Evolutionary conservation across 2,329 filamentous ascomycete genomes (phyloP).

Genomic region (Paecilomyces formosus): DNA sequence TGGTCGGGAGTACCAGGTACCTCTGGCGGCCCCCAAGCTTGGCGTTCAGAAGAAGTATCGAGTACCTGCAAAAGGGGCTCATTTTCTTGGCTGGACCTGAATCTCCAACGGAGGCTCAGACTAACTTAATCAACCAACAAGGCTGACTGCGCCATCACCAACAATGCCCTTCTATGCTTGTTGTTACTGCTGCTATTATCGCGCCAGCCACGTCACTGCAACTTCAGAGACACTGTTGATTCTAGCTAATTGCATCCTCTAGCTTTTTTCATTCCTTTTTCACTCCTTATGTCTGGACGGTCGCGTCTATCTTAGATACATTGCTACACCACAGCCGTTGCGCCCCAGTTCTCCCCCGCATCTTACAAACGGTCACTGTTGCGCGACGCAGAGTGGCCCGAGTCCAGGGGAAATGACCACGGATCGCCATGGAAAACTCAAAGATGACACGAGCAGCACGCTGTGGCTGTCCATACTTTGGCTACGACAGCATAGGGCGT

Average conservation of each 20-base stretch:
- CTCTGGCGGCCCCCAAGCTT: not conserved
- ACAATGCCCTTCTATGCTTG: not conserved
- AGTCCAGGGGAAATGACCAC: not conserved
- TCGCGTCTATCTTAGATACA: not conserved
- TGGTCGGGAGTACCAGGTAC: not conserved
- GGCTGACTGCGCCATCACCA: not conserved
- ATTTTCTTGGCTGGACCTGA: not conserved
- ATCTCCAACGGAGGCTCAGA: not conserved
- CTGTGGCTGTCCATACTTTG: too few relatives aligned
- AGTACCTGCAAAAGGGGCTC: not conserved
- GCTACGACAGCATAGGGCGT: too few relatives aligned
- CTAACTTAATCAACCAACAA: not conserved
- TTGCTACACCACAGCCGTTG: not conserved
- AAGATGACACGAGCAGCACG: too few relatives aligned
- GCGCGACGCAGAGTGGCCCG: not conserved
- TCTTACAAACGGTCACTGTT: not conserved
- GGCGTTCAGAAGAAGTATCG: not conserved
- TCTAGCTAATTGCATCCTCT: not conserved
- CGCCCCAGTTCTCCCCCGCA: not conserved
- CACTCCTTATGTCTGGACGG: not conserved
- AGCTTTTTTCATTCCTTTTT: not conserved
- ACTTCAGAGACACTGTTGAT: not conserved
- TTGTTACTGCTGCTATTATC: not conserved
- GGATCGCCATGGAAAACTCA: not conserved
- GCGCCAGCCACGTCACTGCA: not conserved